Conservation (phyloP, 2,329 filamentous ascomycete species). For the Fusarium sp. region DNA sequence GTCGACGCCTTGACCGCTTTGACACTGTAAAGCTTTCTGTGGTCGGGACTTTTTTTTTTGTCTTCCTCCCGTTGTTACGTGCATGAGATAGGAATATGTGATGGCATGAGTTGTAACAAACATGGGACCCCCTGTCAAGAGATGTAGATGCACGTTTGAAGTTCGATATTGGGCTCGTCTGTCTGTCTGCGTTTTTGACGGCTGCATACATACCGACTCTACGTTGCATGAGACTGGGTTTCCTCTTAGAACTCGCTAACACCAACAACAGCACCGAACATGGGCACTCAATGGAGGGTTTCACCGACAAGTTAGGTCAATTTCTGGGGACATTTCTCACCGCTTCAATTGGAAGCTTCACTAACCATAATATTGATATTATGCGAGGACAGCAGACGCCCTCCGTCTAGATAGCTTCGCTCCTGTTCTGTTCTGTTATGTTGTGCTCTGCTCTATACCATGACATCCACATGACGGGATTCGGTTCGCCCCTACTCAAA, state of each 20-base stretch:
- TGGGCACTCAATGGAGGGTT: constrained; percentile 4
- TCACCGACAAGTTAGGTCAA: constrained; percentile 30
- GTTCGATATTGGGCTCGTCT: constrained; percentile 22
- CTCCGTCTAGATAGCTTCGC: constrained; percentile 10
- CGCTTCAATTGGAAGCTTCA: constrained; percentile 24
- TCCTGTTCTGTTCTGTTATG: neutral
- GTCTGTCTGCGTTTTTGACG: constrained; percentile 31
- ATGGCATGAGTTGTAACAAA: constrained; percentile 12
- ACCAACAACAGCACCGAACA: constrained; percentile 1
- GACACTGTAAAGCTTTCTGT: constrained; percentile 6
- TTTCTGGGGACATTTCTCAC: constrained; percentile 20
- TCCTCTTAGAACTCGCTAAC: constrained; percentile 5
- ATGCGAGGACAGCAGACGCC: neutral
- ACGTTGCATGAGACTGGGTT: constrained; percentile 23
- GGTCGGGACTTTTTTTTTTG: constrained; percentile 23
- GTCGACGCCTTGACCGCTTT: constrained; percentile 32
- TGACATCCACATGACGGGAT: constrained; percentile 22
- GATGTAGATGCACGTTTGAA: constrained; percentile 27
- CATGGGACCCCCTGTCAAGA: constrained; percentile 18
- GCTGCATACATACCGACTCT: constrained; percentile 21
- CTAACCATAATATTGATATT: neutral
- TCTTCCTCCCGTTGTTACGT: constrained; percentile 29
- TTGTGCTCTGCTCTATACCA: neutral
- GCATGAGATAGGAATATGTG: constrained; percentile 29
- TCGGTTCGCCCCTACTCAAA: constrained; percentile 23